Evolutionary conservation across 2,329 filamentous ascomycete genomes (phyloP), one percentile per base, ranked within the genome.

Genomic region (Leptographium lundbergii): DNA sequence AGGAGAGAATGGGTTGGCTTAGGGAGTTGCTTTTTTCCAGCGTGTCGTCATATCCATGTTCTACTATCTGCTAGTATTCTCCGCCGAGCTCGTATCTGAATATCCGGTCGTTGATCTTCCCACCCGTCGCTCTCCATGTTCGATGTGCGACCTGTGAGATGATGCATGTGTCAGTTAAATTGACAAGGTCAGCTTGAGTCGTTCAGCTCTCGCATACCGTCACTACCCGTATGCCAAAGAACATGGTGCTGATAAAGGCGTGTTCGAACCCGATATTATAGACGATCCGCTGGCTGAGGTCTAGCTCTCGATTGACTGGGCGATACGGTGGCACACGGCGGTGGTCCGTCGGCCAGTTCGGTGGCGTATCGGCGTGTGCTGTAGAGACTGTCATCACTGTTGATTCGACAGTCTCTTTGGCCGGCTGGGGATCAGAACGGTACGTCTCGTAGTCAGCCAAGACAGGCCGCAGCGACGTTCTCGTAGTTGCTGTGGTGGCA

Each of bases 81-180:
- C 80, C 80, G 13, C 81, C 80, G 59, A 83, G 68, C 36, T 75
- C 73, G 64, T 80, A 81, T 36, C 72, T 72, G 56, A 81, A 79
- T 25, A 75, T 67, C n/a, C 68, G 67, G 61, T 76, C 70, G 65
- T 77, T 78, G 11, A 80, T 61, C 60, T 67, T 75, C 0, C 79
- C 79, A 2, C 73, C 70, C 0, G 79, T 81, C 6, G 67, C 68
- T n/a, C 74, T 68, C 80, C 80, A 83, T 1, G 77, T 59, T 50
- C 76, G 71, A 3, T 74, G 71, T 9, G 68, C 66, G 57, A 73
- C 68, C 71, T 75, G 57, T 34, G 6, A 4, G 34, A 11, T 13
- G 50, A 13, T 25, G 22, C 9, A 5, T 25, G 13, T 7, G 4
- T 27, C 13, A 50, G 24, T 17, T 11, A 27, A 6, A 4, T 27